phyloP scores from a whole-genome alignment of 169 alveolate genomes.

The Cryptosporidium ubiquitum region DNA sequence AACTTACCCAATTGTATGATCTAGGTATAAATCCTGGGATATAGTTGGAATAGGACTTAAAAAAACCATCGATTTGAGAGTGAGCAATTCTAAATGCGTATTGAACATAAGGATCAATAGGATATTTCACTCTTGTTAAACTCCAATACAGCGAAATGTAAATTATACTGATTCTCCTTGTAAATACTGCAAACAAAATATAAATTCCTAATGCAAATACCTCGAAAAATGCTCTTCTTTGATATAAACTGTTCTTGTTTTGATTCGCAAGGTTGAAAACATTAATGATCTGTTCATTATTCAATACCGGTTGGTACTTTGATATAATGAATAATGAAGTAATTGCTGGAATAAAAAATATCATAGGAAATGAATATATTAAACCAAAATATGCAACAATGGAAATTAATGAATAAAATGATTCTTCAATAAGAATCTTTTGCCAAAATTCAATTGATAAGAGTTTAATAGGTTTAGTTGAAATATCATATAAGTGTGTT shows the following conservation, averaged over 20 bases:
- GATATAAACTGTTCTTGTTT: conserved; percentile 14
- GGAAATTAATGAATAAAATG: conserved; percentile 36
- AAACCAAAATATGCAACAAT: conserved; percentile 52
- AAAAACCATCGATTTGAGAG: neutral
- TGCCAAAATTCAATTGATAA: conserved; percentile 54
- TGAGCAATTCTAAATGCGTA: conserved; percentile 37
- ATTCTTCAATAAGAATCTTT: conserved; percentile 32
- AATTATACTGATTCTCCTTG: conserved; percentile 51
- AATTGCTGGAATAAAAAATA: conserved; percentile 33
- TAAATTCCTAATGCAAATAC: conserved; percentile 52
- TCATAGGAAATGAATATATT: conserved; percentile 24
- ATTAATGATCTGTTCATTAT: neutral
- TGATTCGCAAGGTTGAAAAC: conserved; percentile 6
- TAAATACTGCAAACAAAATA: conserved; percentile 1
- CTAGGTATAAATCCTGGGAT: conserved; percentile 50
- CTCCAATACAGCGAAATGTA: conserved; percentile 49
- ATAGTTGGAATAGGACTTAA: conserved; percentile 17
- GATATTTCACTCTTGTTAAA: conserved; percentile 40
- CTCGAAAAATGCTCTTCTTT: conserved; percentile 61
- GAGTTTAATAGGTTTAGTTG: conserved; percentile 41
- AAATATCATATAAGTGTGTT: conserved; percentile 42
- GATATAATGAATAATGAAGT: conserved; percentile 38
- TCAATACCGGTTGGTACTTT: conserved; percentile 2
- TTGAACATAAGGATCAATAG: conserved; percentile 59
- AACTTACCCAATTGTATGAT: conserved; percentile 59